phyloP scores from a whole-genome alignment of 2,329 filamentous ascomycete species.

The Daldinia sp. region DNA sequence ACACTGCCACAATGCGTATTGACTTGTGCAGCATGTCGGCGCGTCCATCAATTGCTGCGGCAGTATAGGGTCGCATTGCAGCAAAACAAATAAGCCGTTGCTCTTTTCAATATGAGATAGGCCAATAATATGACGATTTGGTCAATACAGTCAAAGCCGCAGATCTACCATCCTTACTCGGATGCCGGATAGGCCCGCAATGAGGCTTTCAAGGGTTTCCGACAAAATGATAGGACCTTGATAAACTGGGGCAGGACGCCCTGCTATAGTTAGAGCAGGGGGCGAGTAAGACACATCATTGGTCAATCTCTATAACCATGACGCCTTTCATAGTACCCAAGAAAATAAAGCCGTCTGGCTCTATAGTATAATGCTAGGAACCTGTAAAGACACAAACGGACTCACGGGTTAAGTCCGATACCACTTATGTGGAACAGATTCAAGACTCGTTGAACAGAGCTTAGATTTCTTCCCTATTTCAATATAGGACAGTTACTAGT shows the following conservation, averaged over 20 bases:
- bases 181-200: background rate
- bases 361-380: background rate
- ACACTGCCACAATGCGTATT: conserved; percentile 7
- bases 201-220: background rate
- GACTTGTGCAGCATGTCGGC: background rate
- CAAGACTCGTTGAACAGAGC: no score
- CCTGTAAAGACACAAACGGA: background rate
- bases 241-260: background rate
- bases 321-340: background rate
- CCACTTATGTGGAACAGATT: no score
- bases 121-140: background rate
- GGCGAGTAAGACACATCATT: background rate
- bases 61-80: no score
- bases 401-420: no score
- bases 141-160: background rate
- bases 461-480: no score
- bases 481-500: no score
- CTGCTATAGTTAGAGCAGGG: background rate
- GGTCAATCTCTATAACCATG: background rate
- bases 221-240: background rate
- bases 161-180: background rate
- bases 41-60: background rate
- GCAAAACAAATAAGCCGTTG: background rate
- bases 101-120: background rate
- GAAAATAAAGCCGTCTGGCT: background rate